Conservation (phyloP, 176 grass and related monocot genomes). For the Tillandsia leiboldiana region DNA sequence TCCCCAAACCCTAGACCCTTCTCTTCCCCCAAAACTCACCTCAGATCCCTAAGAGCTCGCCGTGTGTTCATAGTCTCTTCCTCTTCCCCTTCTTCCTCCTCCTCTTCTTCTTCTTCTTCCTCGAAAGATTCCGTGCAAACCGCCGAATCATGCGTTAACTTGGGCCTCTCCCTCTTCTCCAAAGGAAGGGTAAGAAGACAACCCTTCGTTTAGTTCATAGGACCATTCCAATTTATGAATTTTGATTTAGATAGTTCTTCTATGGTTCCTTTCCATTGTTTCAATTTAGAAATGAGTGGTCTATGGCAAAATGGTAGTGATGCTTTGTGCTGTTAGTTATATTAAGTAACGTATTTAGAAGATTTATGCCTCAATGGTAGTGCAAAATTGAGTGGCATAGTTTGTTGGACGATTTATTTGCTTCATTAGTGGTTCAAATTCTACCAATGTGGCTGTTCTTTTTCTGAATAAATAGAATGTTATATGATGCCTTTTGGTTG, state of each 20-base stretch:
- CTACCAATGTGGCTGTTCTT: no score
- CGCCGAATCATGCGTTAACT: constrained; percentile 76
- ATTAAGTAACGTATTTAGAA: no score
- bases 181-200: constrained; percentile 64
- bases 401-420: no score
- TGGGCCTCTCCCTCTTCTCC: constrained; percentile 77
- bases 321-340: no score
- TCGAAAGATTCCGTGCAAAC: constrained; percentile 25
- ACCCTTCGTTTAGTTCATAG: not conserved
- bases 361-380: no score
- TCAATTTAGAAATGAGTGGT: no score
- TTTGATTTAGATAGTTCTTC: not conserved
- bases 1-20: constrained; percentile 1
- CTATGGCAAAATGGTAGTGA: no score
- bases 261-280: not conserved
- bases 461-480: no score
- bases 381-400: no score
- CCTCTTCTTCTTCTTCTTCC: constrained; percentile 18
- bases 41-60: constrained; percentile 8
- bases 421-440: no score
- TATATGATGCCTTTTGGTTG: no score
- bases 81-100: constrained; percentile 1
- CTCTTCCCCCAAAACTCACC: not conserved
- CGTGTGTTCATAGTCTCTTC: constrained; percentile 31
- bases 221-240: not conserved